These are phyloP conservation scores for Gossypium armourianum DNA, from an alignment of 441 rosid genomes.

Conservation along the genomic window DNA sequence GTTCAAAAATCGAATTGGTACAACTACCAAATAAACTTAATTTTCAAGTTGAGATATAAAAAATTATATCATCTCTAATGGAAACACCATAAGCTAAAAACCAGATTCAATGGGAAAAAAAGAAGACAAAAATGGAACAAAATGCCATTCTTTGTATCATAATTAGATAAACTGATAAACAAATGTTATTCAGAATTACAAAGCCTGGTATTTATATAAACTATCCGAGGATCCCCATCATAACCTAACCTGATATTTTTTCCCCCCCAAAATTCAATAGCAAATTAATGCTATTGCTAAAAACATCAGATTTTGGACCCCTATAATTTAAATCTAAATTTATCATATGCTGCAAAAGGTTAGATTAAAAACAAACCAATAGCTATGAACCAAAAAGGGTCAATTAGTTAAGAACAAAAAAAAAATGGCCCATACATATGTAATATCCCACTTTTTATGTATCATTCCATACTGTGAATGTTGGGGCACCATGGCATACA, in stretches of 20 bases:
- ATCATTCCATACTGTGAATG: conserved; percentile 55
- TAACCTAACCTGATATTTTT: conserved; percentile 18
- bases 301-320: conserved; percentile 24
- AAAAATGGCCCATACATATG: neutral
- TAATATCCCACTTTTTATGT: conserved; percentile 14
- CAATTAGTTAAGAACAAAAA: conserved; percentile 4
- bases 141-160: conserved; percentile 22
- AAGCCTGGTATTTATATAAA: conserved; percentile 21
- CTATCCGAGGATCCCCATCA: conserved; percentile 25
- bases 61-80: no score
- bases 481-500: conserved; percentile 40
- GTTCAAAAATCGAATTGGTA: no score
- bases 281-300: conserved; percentile 26
- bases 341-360: conserved; percentile 18
- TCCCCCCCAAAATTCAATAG: conserved; percentile 33
- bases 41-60: no score
- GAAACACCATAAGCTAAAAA: neutral
- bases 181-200: conserved; percentile 26
- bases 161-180: neutral
- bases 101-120: neutral
- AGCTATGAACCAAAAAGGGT: neutral
- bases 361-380: conserved; percentile 13
- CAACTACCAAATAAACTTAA: no score
- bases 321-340: neutral
- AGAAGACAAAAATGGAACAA: neutral